Evolutionary conservation across 495 filamentous ascomycete genomes (phyloP).

Genomic region (Neurospora hispaniola): DNA sequence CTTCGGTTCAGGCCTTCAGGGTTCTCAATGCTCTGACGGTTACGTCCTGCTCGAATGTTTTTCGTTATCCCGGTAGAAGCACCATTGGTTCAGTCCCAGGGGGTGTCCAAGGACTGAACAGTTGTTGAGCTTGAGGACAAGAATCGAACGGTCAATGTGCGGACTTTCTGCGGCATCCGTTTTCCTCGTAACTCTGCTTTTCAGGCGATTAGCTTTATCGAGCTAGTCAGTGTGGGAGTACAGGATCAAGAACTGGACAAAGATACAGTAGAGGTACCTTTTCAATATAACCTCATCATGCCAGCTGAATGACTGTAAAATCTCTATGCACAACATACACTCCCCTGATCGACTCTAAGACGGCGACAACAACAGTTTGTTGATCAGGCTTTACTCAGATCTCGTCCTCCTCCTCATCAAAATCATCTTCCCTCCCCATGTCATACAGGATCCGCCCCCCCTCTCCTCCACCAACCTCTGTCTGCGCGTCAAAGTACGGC

Average conservation of each 20-base stretch:
- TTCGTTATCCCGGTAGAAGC: not conserved
- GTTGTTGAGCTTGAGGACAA: not conserved
- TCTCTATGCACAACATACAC: not conserved
- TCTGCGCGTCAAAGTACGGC: slow-evolving; percentile 94
- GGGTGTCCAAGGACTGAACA: not conserved
- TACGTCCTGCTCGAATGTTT: not conserved
- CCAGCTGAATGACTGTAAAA: not conserved
- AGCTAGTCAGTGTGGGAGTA: not conserved
- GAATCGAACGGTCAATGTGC: not conserved
- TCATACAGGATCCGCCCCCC: slow-evolving; percentile 91
- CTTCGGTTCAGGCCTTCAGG: not conserved
- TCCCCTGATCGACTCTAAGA: not conserved
- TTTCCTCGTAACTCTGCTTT: not conserved
- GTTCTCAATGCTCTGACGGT: not conserved
- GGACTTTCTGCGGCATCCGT: not conserved
- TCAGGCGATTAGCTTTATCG: not conserved
- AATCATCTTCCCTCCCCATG: slow-evolving; percentile 94
- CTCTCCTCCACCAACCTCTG: slow-evolving; percentile 60
- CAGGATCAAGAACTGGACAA: not conserved
- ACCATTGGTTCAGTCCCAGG: not conserved
- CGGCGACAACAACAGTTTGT: not conserved
- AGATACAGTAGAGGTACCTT: not conserved
- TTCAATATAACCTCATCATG: not conserved
- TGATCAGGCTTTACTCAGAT: slow-evolving; percentile 39
- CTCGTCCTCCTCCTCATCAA: slow-evolving; percentile 98